These are phyloP conservation scores for Vaccinium corymbosum DNA, from an alignment of 148 eudicot genomes.

Conservation along the genomic window DNA sequence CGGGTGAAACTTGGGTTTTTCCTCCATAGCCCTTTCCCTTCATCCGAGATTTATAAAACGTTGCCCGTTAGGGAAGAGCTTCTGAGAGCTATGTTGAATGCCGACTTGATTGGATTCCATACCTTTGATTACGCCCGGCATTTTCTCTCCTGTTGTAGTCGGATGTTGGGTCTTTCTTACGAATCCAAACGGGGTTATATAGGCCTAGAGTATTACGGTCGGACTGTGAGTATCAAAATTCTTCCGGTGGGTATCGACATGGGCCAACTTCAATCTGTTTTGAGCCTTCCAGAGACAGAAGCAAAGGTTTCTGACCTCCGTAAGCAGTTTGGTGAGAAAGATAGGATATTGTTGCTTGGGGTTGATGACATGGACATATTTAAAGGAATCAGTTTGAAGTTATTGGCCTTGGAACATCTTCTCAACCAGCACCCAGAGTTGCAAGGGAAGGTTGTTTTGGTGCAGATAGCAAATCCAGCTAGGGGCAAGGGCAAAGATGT, in stretches of 20 bases:
- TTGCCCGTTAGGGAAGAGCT: conserved; percentile 48
- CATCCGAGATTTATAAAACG: conserved; percentile 45
- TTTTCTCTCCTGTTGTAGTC: conserved; percentile 48
- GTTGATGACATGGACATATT: conserved; percentile 58
- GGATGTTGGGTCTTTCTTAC: conserved; percentile 45
- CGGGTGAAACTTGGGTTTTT: conserved; percentile 46
- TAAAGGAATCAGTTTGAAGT: conserved; percentile 48
- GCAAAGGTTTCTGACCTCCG: conserved; percentile 30
- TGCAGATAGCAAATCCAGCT: conserved; percentile 54
- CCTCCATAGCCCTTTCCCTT: conserved; percentile 50
- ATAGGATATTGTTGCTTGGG: conserved; percentile 37
- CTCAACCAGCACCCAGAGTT: conserved; percentile 44
- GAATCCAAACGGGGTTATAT: conserved; percentile 52
- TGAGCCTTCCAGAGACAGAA: conserved; percentile 30
- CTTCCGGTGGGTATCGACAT: conserved; percentile 50
- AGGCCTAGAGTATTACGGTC: conserved; percentile 46
- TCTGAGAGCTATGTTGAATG: conserved; percentile 40
- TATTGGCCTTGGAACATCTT: conserved; percentile 48
- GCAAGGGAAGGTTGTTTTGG: conserved; percentile 46
- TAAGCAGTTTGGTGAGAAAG: conserved; percentile 26
- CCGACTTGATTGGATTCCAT: conserved; percentile 50
- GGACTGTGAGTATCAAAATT: conserved; percentile 48
- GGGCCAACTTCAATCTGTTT: conserved; percentile 41
- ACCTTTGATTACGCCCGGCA: conserved; percentile 50
- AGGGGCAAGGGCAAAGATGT: conserved; percentile 47